phyloP scores from a whole-genome alignment of 306 rosid species.

The Fragaria vesca region DNA sequence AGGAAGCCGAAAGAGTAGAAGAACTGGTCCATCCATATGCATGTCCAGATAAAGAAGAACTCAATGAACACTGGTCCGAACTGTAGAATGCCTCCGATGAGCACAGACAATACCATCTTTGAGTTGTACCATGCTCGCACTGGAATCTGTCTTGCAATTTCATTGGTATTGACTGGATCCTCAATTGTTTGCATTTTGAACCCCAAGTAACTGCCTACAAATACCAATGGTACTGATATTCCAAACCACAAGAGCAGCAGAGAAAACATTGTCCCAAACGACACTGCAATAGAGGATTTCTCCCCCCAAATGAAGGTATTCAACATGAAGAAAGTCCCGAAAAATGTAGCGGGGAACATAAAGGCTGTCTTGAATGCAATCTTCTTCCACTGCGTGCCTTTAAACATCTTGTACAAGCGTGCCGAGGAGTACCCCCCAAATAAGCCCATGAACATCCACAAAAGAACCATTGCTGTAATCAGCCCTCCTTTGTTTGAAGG shows the following conservation, averaged over 20 bases:
- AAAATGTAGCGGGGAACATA: constrained; percentile 90
- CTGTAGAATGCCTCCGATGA: constrained; percentile 91
- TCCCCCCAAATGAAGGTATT: constrained; percentile 90
- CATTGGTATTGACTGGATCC: constrained; percentile 94
- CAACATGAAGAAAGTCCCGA: constrained; percentile 70
- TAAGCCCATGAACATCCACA: constrained; percentile 98
- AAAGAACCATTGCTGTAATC: constrained; percentile 92
- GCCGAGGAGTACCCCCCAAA: constrained; percentile 94
- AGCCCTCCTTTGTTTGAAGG: constrained; percentile 95
- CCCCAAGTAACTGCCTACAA: constrained; percentile 90
- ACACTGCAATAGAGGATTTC: constrained; percentile 86
- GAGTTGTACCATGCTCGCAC: constrained; percentile 86
- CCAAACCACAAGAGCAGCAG: constrained; percentile 89
- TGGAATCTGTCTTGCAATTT: constrained; percentile 91
- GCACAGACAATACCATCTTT: constrained; percentile 80
- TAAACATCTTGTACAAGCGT: constrained; percentile 92
- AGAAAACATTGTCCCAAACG: constrained; percentile 94
- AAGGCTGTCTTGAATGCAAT: constrained; percentile 88
- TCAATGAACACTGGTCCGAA: constrained; percentile 88
- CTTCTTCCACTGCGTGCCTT: constrained; percentile 95
- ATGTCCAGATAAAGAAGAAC: constrained; percentile 87
- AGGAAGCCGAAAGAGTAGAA: constrained; percentile 94
- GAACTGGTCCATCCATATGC: constrained; percentile 96
- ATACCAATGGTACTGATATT: constrained; percentile 89
- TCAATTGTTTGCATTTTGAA: constrained; percentile 82